A percentile compares a stretch with the other conserved stretches of the same genome.
Conservation (phyloP, 805 yeast species). For the Candida patagonica region DNA sequence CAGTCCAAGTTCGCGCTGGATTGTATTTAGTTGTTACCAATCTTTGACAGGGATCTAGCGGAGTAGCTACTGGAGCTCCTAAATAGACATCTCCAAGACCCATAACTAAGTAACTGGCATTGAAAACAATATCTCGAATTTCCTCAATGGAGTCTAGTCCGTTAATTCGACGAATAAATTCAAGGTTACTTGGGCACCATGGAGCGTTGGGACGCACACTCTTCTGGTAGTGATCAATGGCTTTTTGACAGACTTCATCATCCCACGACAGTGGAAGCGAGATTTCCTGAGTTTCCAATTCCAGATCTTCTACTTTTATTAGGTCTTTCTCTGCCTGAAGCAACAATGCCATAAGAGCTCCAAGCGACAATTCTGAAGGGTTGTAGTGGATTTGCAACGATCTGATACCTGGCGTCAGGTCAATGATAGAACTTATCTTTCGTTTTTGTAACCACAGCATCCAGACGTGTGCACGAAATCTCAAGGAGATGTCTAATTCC, state of each 20-base stretch:
- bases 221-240: slow-evolving; percentile 85
- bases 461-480: slow-evolving; percentile 84
- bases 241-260: slow-evolving; percentile 78
- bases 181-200: slow-evolving; percentile 97
- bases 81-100: slow-evolving; percentile 96
- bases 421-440: slow-evolving; percentile 59
- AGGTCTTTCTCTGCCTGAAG: slow-evolving; percentile 70
- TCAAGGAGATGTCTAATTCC: slow-evolving; percentile 70
- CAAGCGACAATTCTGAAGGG: slow-evolving; percentile 52
- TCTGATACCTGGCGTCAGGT: slow-evolving; percentile 96
- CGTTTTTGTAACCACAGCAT: slow-evolving; percentile 70
- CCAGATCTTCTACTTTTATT: slow-evolving; percentile 69
- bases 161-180: slow-evolving; percentile 83
- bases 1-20: slow-evolving; percentile 93
- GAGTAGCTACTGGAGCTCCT: slow-evolving; percentile 98
- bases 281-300: slow-evolving; percentile 71
- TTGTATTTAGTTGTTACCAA: slow-evolving; percentile 88
- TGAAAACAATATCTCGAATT: slow-evolving; percentile 75
- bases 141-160: slow-evolving; percentile 59
- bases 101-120: slow-evolving; percentile 83
- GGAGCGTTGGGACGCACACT: slow-evolving; percentile 91
- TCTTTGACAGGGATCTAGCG: slow-evolving; percentile 93
- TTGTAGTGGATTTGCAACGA: slow-evolving; percentile 85
- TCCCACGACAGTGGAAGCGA: slow-evolving; percentile 95
- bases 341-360: slow-evolving; percentile 50